Percentiles rank a stretch among this genome's conserved stretches.
Conservation (phyloP, 306 rosid genomes). For the Rosa multiflora region DNA sequence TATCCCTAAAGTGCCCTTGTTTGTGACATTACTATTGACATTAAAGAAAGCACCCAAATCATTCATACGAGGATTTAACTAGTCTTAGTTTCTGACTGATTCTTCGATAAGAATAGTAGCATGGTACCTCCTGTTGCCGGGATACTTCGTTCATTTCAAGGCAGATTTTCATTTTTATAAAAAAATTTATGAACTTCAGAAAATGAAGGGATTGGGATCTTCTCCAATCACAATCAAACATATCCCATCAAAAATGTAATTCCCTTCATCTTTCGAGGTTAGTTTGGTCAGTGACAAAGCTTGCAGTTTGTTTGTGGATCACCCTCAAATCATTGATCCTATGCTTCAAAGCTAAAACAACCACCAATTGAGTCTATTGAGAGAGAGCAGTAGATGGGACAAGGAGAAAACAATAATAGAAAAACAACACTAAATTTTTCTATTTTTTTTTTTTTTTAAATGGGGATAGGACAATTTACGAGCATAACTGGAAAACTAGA, state of each 20-base stretch:
- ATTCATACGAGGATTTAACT: constrained; percentile 23
- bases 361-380: not conserved
- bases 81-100: constrained; percentile 41
- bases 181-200: constrained; percentile 15
- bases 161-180: constrained; percentile 26
- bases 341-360: constrained; percentile 50
- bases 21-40: not conserved
- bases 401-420: constrained; percentile 8
- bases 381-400: constrained; percentile 17
- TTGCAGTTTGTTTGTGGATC: constrained; percentile 28
- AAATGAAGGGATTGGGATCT: constrained; percentile 21
- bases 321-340: constrained; percentile 38
- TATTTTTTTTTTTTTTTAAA: not conserved
- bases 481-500: constrained; percentile 37
- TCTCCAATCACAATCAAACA: constrained; percentile 4
- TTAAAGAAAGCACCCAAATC: constrained; percentile 4
- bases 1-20: not conserved
- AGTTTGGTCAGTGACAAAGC: constrained; percentile 25
- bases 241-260: not conserved
- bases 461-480: constrained; percentile 25
- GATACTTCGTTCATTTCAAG: constrained; percentile 45
- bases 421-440: not conserved
- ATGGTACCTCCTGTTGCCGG: constrained; percentile 20
- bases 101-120: constrained; percentile 45
- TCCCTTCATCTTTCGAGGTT: not conserved